Percentiles rank a stretch among this genome's conserved stretches.
Conservation (phyloP, 2,329 filamentous ascomycete genomes). For the Cadophora malorum region DNA sequence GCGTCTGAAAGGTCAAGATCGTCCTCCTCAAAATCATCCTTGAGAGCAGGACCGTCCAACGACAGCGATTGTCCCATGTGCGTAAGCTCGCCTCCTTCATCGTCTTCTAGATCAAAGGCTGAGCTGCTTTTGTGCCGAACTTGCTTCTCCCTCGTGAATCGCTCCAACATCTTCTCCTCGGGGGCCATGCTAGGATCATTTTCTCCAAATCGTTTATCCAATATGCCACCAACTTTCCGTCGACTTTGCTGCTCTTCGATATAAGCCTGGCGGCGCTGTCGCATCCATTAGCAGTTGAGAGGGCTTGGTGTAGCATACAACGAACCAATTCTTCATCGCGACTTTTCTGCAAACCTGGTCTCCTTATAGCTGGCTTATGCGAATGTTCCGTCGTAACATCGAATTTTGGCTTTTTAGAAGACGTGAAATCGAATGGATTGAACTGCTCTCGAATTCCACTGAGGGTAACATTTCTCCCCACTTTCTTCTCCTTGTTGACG, state of each 20-base stretch:
- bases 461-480: conserved; percentile 78
- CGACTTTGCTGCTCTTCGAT: conserved; percentile 77
- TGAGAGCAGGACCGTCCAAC: conserved; percentile 59
- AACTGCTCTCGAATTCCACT: conserved; percentile 91
- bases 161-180: conserved; percentile 89
- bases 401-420: conserved; percentile 80
- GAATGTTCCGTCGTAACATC: conserved; percentile 67
- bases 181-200: conserved; percentile 92
- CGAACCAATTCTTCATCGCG: conserved; percentile 82
- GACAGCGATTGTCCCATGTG: conserved; percentile 80
- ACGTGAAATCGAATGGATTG: conserved; percentile 96
- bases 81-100: conserved; percentile 73
- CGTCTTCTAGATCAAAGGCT: conserved; percentile 90
- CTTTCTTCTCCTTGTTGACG: conserved; percentile 72
- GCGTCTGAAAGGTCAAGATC: conserved; percentile 67
- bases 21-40: conserved; percentile 81
- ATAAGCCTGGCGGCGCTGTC: conserved; percentile 35
- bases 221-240: conserved; percentile 89
- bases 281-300: neutral
- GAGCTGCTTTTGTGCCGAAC: conserved; percentile 76
- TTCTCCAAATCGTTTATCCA: conserved; percentile 95
- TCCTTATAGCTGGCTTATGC: conserved; percentile 66
- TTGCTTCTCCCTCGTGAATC: conserved; percentile 89
- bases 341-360: conserved; percentile 85
- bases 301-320: conserved; percentile 32